Base-by-base conservation (phyloP, 1,139 yeast genomes). In the Taiozyma sp. region DNA sequence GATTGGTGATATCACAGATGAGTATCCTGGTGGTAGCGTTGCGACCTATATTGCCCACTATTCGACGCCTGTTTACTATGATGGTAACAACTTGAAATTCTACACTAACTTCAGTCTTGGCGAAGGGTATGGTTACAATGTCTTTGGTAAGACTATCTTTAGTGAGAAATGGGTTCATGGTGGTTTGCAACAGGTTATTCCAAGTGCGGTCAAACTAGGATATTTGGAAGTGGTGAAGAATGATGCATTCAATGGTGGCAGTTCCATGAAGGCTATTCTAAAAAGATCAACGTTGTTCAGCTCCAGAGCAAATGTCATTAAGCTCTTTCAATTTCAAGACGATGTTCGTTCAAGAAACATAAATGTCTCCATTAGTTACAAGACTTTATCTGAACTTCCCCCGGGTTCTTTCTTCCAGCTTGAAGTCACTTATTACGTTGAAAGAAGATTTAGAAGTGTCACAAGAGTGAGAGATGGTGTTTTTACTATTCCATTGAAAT, bases 81-180 rank as follows among this genome's bases (percentile, higher is more conserved):
- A 38, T 2, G 46, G 34, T 3, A 50, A 44, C 36, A 49, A 36
- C 16, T 58, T 67, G 16, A 48, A 61, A 1, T 73, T 71, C 48
- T 71, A 70, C 51, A 70, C 75, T 0, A 67, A 68, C 47, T 73
- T 72, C 52, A 59, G 64, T 24, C 61, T 56, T 27, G 76, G 76
- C 9, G 67, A 69, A 50, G 76, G 76, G 0, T 39, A 51, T 4
- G 50, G 49, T 12, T 71, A 65, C 51, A 60, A 50, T 41, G 57
- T 61, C 5, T 51, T 55, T 36, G 75, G 76, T 1, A 48, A 53
- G 4, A 52, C 49, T 3, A 60, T 68, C 0, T 70, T 52, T 48
- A 46, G 53, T n/a, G 48, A 58, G 1, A 57, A 45, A 8, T 73
- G 76, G 76, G 71, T 70, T 9, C 64, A 71, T 51, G 59, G 60